Conservation (phyloP, 78 protist species). For the Planoprotostelium fungivorum region DNA sequence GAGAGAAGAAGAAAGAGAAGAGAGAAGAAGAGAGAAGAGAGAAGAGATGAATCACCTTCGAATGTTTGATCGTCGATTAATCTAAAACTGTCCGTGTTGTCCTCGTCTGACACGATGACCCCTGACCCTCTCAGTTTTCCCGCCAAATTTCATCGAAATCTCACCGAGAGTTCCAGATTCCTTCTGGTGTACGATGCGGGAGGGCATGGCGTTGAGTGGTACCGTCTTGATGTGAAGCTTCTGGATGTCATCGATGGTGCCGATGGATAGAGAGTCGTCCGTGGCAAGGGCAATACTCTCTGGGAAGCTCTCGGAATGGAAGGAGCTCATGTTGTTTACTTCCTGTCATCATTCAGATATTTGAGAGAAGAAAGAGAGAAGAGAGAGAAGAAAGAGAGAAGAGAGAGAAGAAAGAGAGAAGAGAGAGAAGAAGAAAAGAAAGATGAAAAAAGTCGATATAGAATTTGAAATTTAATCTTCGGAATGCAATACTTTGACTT, state of each 20-base stretch:
- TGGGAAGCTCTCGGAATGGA: conserved; percentile 55
- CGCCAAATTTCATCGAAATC: not conserved
- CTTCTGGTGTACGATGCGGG: conserved; percentile 60
- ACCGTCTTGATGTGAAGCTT: conserved; percentile 81
- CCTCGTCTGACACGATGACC: too few species aligned
- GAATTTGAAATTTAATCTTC: too few species aligned
- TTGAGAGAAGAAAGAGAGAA: not conserved
- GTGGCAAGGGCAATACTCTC: conserved; percentile 79
- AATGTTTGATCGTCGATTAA: conserved; percentile 72
- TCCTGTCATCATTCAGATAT: not conserved
- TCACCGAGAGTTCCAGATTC: not conserved
- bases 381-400: not conserved
- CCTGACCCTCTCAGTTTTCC: not conserved
- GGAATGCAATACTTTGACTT: too few species aligned
- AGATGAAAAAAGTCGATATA: too few species aligned
- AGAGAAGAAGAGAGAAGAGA: too few species aligned
- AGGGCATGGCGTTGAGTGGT: conserved; percentile 78
- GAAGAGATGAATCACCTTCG: conserved; percentile 42
- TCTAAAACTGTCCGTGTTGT: not conserved
- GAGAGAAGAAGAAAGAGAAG: too few species aligned
- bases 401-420: too few species aligned
- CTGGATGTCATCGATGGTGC: conserved; percentile 86
- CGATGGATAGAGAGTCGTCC: conserved; percentile 37
- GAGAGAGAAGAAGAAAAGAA: too few species aligned
- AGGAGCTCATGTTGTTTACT: conserved; percentile 60